Evolutionary conservation across 805 yeast species (phyloP), one percentile per base, ranked within the genome.

Genomic region (Metschnikowia koreensis): DNA sequence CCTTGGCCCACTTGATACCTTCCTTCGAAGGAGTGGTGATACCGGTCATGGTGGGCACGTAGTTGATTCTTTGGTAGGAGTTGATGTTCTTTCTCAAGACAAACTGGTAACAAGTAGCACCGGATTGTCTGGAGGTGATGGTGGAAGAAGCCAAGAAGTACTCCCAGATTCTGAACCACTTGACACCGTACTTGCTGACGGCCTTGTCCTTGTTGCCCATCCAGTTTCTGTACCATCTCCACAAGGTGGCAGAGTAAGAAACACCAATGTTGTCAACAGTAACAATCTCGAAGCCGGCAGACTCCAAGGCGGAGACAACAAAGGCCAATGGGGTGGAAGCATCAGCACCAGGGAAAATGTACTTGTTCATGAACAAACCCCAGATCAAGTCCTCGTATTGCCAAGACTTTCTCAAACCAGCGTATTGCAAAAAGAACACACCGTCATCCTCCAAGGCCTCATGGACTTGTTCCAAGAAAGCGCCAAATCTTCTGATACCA

Each of bases 181-280:
- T 86, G 61, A 80, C 70, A 63, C 97, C 97, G 65, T 90, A 90
- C 75, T 87, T 89, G 75, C 81, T 79, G 54, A 84, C 76, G 56
- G 82, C 89, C 66, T 81, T 76, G 46, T 88, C 92, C 73, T 81
- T 81, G 82, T 90, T 89, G 54, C 85, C 84, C 65, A 87, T 66
- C 97, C 97, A 90, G 82, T 90, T 90, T 70, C 93, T 76, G 82
- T 91, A 91, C 97, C 97, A 90, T 74, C 86, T 83, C 89, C 92
- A 89, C 65, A 90, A 74, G 52, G 97, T 90, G 41, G 92, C 89
- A 48, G 96, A 88, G 77, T 90, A 90, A 68, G 89, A 92, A 50
- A 90, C 96, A 70, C 97, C 97, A 62, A 90, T 87, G 72, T 87
- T 90, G 70, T 90, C 97, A 53, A 88, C 73, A 41, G 86, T 77